A percentile compares a stretch with the other conserved stretches of the same genome.
Evolutionary conservation across 2,329 filamentous ascomycete species (phyloP).

Genomic region (Exophiala phaeomuriformis): DNA sequence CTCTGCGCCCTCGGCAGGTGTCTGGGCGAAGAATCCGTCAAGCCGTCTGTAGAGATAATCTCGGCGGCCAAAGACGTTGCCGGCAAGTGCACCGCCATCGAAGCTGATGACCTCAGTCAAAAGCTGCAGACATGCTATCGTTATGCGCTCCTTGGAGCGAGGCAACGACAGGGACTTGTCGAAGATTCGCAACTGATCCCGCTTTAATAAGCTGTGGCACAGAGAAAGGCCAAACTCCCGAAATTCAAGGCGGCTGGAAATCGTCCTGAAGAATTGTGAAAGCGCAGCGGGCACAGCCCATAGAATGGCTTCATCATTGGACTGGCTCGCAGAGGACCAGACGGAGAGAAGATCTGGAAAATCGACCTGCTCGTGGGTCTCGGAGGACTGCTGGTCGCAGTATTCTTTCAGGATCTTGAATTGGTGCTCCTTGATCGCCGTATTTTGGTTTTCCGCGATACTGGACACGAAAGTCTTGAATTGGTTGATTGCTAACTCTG

Average conservation of each 20-base stretch:
- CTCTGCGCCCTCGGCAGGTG: conserved; percentile 45
- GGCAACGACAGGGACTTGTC: conserved; percentile 70
- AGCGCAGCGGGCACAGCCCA: conserved; percentile 74
- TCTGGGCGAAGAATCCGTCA: conserved; percentile 71
- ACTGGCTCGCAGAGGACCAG: conserved; percentile 75
- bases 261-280: conserved; percentile 69
- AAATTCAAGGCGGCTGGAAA: conserved; percentile 67
- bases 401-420: conserved; percentile 41
- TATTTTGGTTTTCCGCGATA: conserved; percentile 34
- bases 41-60: conserved; percentile 74
- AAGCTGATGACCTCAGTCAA: conserved; percentile 78
- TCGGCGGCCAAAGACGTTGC: conserved; percentile 67
- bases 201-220: conserved; percentile 73
- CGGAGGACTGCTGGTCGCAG: conserved; percentile 48
- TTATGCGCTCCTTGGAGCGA: conserved; percentile 77
- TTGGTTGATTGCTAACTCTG: conserved; percentile 34
- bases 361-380: conserved; percentile 51
- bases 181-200: conserved; percentile 71
- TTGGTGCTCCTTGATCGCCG: conserved; percentile 34
- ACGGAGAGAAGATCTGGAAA: conserved; percentile 76
- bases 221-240: conserved; percentile 68
- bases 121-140: conserved; percentile 78
- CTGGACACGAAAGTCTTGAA: conserved; percentile 41
- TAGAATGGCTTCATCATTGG: conserved; percentile 71
- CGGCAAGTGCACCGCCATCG: conserved; percentile 75